Conservation (phyloP, 176 grass and related monocot genomes). For the Triticum aestivum region DNA sequence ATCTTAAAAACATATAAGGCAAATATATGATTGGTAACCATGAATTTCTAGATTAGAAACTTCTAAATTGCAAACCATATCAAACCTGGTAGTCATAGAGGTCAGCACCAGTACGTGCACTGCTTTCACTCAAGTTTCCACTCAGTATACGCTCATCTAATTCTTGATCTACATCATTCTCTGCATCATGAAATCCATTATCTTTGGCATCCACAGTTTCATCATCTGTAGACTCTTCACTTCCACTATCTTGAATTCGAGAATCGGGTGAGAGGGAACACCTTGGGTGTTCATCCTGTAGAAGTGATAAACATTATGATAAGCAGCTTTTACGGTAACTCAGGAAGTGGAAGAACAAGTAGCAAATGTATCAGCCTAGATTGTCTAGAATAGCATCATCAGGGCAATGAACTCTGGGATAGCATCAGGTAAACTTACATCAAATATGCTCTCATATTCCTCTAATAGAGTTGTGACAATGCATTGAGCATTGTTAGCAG, state of each 20-base stretch:
- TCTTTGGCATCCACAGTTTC: conserved; percentile 67
- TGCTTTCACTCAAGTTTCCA: conserved; percentile 95
- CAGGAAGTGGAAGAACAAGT: neutral
- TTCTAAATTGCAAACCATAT: conserved; percentile 29
- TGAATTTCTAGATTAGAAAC: conserved; percentile 14
- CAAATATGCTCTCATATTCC: conserved; percentile 86
- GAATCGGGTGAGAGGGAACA: conserved; percentile 82
- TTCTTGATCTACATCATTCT: conserved; percentile 90
- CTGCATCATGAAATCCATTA: conserved; percentile 94
- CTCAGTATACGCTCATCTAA: conserved; percentile 65
- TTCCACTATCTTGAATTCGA: conserved; percentile 80
- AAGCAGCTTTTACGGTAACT: neutral
- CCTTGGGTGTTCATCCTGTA: conserved; percentile 77
- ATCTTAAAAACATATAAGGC: conserved; percentile 2
- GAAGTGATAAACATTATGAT: conserved; percentile 26
- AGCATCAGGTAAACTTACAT: conserved; percentile 63
- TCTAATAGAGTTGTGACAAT: conserved; percentile 87
- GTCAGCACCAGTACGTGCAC: conserved; percentile 61
- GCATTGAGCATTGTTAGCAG: conserved; percentile 95
- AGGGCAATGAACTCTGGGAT: neutral
- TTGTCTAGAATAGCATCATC: conserved; percentile 15
- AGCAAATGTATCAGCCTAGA: conserved; percentile 1
- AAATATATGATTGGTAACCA: neutral
- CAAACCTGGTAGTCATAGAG: conserved; percentile 85
- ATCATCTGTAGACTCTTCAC: conserved; percentile 81